Percentiles rank a stretch among this genome's conserved stretches.
phyloP scores from a whole-genome alignment of 2,329 filamentous ascomycete species.

The Aotearoamyces nothofagi region DNA sequence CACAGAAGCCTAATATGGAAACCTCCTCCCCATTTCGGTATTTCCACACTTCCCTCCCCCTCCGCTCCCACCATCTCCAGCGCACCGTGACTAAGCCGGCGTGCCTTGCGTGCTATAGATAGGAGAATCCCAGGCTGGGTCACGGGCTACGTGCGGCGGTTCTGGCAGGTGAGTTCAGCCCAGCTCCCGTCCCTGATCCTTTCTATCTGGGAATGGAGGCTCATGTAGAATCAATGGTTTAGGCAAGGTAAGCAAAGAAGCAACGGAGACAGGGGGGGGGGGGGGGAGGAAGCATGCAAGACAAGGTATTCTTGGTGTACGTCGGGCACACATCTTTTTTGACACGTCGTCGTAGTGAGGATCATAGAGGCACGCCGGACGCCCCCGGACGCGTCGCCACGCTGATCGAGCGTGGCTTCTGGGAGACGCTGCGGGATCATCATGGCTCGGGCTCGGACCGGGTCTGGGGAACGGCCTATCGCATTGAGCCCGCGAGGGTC shows the following conservation, averaged over 20 bases:
- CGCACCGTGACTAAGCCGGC: not conserved
- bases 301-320: no score
- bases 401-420: slow-evolving; percentile 71
- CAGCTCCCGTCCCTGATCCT: no score
- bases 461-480: slow-evolving; percentile 90
- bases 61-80: slow-evolving; percentile 2
- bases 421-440: slow-evolving; percentile 59
- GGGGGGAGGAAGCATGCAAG: no score
- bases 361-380: slow-evolving; percentile 84
- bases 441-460: slow-evolving; percentile 44
- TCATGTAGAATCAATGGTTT: slow-evolving; percentile 6
- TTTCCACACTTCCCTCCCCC: no score
- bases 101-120: slow-evolving; percentile 47
- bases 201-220: slow-evolving; percentile 3
- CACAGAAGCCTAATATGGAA: slow-evolving; percentile 71
- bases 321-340: no score
- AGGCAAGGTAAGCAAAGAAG: slow-evolving; percentile 22
- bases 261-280: no score
- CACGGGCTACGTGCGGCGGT: slow-evolving; percentile 81
- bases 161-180: slow-evolving; percentile 73
- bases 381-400: slow-evolving; percentile 86
- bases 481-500: slow-evolving; percentile 58
- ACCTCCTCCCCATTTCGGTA: slow-evolving; percentile 90
- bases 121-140: slow-evolving; percentile 78
- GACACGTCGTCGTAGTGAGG: slow-evolving; percentile 46